phyloP scores from a whole-genome alignment of 306 rosid genomes.

The Prunus davidiana region DNA sequence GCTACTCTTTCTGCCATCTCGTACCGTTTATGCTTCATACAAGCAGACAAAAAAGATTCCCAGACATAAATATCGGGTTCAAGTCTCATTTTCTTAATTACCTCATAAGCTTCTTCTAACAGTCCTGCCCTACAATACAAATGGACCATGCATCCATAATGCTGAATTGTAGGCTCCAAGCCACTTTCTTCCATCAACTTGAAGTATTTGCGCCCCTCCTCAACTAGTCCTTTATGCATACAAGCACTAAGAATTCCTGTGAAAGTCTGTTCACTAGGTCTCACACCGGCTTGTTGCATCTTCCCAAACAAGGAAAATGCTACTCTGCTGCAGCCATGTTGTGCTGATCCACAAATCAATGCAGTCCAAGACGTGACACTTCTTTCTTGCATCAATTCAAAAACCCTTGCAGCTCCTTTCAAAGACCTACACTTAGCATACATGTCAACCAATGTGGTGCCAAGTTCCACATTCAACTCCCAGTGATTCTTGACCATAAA shows the following conservation, averaged over 20 bases:
- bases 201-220: slow-evolving; percentile 20
- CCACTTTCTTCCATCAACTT: slow-evolving; percentile 7
- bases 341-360: slow-evolving; percentile 25
- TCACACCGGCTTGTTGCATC: slow-evolving; percentile 11
- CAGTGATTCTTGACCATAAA: slow-evolving; percentile 47
- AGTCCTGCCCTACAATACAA: slow-evolving; percentile 24
- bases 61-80: slow-evolving; percentile 47
- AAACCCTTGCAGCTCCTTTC: slow-evolving; percentile 21
- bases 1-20: slow-evolving; percentile 59
- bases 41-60: slow-evolving; percentile 52
- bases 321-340: slow-evolving; percentile 15
- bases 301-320: slow-evolving; percentile 15
- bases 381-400: slow-evolving; percentile 13
- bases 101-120: slow-evolving; percentile 57
- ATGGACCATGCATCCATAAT: slow-evolving; percentile 28
- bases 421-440: slow-evolving; percentile 24
- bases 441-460: slow-evolving; percentile 46
- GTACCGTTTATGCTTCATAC: slow-evolving; percentile 50
- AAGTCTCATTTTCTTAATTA: slow-evolving; percentile 42
- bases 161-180: slow-evolving; percentile 8
- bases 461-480: slow-evolving; percentile 51
- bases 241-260: slow-evolving; percentile 33
- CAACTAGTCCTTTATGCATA: slow-evolving; percentile 22
- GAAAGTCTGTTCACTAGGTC: slow-evolving; percentile 27
- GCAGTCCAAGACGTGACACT: slow-evolving; percentile 27